Base-by-base conservation (phyloP, 345 rosid species). In the Crucihimalaya himalaica region DNA sequence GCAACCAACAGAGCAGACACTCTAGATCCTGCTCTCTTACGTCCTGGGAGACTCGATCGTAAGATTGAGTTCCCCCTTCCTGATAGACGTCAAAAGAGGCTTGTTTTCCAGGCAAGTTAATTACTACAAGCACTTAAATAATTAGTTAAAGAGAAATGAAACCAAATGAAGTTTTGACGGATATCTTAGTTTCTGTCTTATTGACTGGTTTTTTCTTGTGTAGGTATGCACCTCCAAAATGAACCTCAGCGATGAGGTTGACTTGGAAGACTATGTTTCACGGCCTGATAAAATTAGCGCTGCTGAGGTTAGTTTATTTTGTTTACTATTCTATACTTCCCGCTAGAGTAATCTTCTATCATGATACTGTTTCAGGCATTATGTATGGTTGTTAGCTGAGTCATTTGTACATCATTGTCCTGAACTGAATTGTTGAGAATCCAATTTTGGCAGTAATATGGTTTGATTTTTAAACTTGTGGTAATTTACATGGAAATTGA, bases 211-310 rank as follows among this genome's bases (percentile, higher is more conserved):
- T 63, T 59, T 29, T 65, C 62, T 54, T 52, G 66, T 79, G 15
- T 86, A 95, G 99, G 99, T 95, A 67, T 95, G 99, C 86, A 95
- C 99, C 6, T 76, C 97, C 51, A 92, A 95, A 82, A 95, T 95
- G 99, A 90, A 95, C 78, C 83, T 95, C 43, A 63, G 99, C 64
- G 99, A 95, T 74, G 97, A 95, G 88, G 97, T 90, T 63, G 99
- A 95, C 82, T 82, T 95, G 87, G 99, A 95, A 78, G 99, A 95
- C 86, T 95, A 89, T 80, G 97, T 95, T 66, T 95, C 97, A 73
- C 86, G 97, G 18, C 99, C 99, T 8, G 99, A 95, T 77, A 95
- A 92, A 87, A 95, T 95, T 66, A 95, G 99, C 71, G 99, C 99
- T 83, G 97, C 99, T 43, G 99, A 95, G 96, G 99, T 95, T 73